Evolutionary conservation across 306 rosid genomes (phyloP), one percentile per base, ranked within the genome.

Genomic region (Fagus crenata): DNA sequence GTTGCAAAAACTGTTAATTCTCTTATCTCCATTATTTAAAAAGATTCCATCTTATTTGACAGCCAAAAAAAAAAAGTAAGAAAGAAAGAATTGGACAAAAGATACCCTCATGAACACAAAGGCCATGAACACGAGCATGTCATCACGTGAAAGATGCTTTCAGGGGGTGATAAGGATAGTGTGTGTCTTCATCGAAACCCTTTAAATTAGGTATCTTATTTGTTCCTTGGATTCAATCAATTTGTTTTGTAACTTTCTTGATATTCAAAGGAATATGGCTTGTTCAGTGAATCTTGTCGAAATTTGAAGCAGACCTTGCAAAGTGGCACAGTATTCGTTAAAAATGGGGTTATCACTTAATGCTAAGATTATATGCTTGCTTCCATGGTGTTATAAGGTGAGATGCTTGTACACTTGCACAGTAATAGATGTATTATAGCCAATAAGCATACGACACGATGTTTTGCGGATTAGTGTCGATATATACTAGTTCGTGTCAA

Each of bases 91-190:
- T 72, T 86, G 84, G 80, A 78, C 89, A 80, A 77, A 74, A 81
- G 91, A 87, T 87, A 80, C 96, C 84, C 80, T 76, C 78, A 69
- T n/a, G 83, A 81, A 82, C 78, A 82, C 78, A 82, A 80, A 81
- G 72, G 87, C 85, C 85, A 87, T 80, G 88, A 77, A 88, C 53
- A 70, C 83, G 87, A 81, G 73, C 72, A 82, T 90, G 90, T 86
- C 89, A 86, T 86, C 97, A 88, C 90, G 90, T 85, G 92, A 88
- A 91, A 85, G 89, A 89, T 88, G 88, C 97, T 80, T 84, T 78
- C 56, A 53, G 32, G 53, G 41, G 28, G 43, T 75, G 81, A 78
- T 71, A 83, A 78, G 74, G 84, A 88, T 79, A 83, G 72, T 69
- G 31, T 70, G 32, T 68, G 87, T 75, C 81, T 74, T 81, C 75